Evolutionary conservation across 148 eudicot species (phyloP), one percentile per base, ranked within the genome.

Genomic region (Beta vulgaris): DNA sequence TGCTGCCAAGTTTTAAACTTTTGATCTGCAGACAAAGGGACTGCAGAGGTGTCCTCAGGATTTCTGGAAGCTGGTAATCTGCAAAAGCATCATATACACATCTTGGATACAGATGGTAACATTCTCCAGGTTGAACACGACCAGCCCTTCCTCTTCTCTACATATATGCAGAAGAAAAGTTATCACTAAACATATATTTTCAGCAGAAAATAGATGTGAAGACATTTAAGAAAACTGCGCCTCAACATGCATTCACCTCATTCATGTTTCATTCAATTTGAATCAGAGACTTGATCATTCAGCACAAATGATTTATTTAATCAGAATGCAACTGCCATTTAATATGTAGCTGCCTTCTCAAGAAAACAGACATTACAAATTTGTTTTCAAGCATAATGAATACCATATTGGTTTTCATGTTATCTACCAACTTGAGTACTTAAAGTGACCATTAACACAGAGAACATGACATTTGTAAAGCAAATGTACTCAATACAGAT

Each of bases 91-190:
- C 91, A 76, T 89, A 90, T 10, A 95, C 99, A 76, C 97, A 95
- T 88, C 88, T 89, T 36, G 99, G 97, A 73, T 95, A 95, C 32
- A 95, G 93, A 84, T 95, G 99, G 71, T 84, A 95, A 82, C 99
- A 95, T 82, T 88, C 94, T 76, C 99, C 99, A 72, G 99, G 90
- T 80, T 85, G 97, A 73, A 95, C 97, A 86, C 99, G 99, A 44
- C 99, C 99, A 79, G 97, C 99, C 80, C 99, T 89, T 83, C 99
- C 99, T 88, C 96, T 89, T 88, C 99, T 90, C 99, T 95, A 71
- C 55, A 77, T 65, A 54, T 34, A 76, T 65, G 36, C 42, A 32
- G n/a, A 5, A 46, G 34, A 35, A 28, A 25, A n/a, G n/a, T n/a
- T 57, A 34, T 53, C 57, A 71, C 40, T 31, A 35, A 1, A 67